Conservation (phyloP, 179 eudicot species). For the Patellifolia procumbens region DNA sequence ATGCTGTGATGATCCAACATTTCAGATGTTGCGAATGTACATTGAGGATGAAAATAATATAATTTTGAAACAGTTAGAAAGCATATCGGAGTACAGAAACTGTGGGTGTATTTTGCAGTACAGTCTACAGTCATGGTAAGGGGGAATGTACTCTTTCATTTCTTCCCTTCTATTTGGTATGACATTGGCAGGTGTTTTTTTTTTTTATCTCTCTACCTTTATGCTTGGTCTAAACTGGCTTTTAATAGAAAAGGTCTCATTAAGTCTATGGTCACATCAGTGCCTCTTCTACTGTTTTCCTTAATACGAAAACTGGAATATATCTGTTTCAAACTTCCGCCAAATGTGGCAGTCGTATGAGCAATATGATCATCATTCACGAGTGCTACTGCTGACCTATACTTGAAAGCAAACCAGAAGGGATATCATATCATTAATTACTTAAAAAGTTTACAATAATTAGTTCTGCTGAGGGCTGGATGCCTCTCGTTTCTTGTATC, state of each 20-base stretch:
- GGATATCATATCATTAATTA: background rate
- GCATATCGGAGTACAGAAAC: background rate
- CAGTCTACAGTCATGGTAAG: constrained; percentile 6
- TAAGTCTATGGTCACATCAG: background rate
- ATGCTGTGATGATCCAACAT: background rate
- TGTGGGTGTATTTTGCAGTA: background rate
- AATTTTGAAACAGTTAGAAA: background rate
- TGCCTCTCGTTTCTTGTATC: constrained; percentile 6
- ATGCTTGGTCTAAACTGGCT: background rate
- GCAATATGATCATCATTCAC: background rate
- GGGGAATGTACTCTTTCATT: background rate
- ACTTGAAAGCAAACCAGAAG: constrained; percentile 5
- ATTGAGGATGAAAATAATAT: background rate
- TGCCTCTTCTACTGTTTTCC: background rate
- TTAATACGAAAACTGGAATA: background rate
- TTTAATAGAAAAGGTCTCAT: too few relatives aligned
- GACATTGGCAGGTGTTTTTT: background rate
- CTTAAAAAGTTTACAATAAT: background rate
- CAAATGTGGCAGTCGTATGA: background rate
- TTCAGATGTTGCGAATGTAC: background rate
- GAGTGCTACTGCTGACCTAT: background rate
- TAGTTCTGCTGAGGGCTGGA: background rate
- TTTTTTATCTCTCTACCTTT: background rate
- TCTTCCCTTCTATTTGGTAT: background rate
- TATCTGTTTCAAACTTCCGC: background rate